Base-by-base conservation (phyloP, 331 rosid species). In the Saraca asoca region DNA sequence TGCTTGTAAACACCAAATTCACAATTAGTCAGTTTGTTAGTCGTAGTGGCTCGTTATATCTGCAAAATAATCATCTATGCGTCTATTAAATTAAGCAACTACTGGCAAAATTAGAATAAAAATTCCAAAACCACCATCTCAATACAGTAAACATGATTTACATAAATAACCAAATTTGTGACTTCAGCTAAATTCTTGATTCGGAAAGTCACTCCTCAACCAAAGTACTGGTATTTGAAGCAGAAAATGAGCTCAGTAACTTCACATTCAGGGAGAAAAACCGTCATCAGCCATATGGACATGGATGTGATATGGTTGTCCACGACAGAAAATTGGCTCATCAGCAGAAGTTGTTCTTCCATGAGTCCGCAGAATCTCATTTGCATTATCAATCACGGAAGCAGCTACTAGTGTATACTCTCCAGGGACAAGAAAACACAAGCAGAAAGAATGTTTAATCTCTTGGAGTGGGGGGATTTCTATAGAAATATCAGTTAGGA, bases 391-490 rank as follows among this genome's bases (percentile, higher is more conserved):
- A 8, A 94, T 94, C 78, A 94, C 79, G 5, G 97, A 91, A 15
- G 88, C 91, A 2, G 96, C 96, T 0, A 77, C 82, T 14, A 94
- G 78, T 0, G 97, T 86, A 72, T 94, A 90, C 74, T 94, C 98
- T 20, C 98, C 98, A 0, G 96, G 97, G 52, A 94, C 90, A 24
- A 94, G 95, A 79, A 88, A 94, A 79, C 90, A 88, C 74, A 94
- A 48, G 15, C 95, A 90, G 87, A 94, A 94, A 14, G 86, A 76
- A 79, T 87, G 97, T 45, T 60, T 81, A 44, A 64, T 70, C 74
- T 90, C 90, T 80, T 86, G 78, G 17, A 93, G 91, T 1, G 97
- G 91, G 12, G 95, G 96, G 56, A 90, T 84, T 73, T 94, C 97
- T 80, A 88, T 53, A 2, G 84, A 66, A 67, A 94, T 80, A 71